A percentile compares a stretch with the other conserved stretches of the same genome.
phyloP scores from a whole-genome alignment of 163 green algal species.

The Scenedesmus sp. region DNA sequence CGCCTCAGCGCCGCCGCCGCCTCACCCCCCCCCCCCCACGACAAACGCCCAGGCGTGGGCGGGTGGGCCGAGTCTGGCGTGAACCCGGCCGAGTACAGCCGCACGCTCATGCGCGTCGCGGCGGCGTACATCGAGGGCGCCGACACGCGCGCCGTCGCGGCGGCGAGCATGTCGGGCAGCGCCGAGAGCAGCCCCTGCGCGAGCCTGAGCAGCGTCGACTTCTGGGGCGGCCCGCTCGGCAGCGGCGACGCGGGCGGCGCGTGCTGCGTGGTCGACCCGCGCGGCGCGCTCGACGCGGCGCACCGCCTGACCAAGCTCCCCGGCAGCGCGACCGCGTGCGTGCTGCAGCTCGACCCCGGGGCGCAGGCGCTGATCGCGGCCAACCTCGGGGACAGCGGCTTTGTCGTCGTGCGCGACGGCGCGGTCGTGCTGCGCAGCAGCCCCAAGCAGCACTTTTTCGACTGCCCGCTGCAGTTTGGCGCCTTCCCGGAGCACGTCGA shows the following conservation, averaged over 20 bases:
- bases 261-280: conserved; percentile 1
- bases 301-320: conserved; percentile 71
- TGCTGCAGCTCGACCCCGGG: conserved; percentile 67
- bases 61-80: conserved; percentile 72
- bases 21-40: too few relatives aligned
- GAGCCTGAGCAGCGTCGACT: conserved; percentile 36
- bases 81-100: conserved; percentile 82
- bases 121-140: conserved; percentile 68
- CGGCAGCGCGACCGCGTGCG: conserved; percentile 70
- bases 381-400: conserved; percentile 84
- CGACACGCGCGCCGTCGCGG: conserved; percentile 16
- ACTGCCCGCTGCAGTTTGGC: conserved; percentile 85
- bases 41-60: conserved; percentile 44
- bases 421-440: conserved; percentile 57
- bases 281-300: conserved; percentile 64
- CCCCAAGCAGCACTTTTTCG: conserved; percentile 85
- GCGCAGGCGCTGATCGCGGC: conserved; percentile 55
- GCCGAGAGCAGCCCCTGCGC: not conserved
- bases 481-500: conserved; percentile 74
- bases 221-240: not conserved
- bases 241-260: conserved; percentile 8
- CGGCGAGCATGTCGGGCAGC: conserved; percentile 26
- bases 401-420: conserved; percentile 68
- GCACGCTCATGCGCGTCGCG: conserved; percentile 74
- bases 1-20: too few relatives aligned